Base-by-base conservation (phyloP, 345 rosid species). In the Eucalyptus tenuipes region DNA sequence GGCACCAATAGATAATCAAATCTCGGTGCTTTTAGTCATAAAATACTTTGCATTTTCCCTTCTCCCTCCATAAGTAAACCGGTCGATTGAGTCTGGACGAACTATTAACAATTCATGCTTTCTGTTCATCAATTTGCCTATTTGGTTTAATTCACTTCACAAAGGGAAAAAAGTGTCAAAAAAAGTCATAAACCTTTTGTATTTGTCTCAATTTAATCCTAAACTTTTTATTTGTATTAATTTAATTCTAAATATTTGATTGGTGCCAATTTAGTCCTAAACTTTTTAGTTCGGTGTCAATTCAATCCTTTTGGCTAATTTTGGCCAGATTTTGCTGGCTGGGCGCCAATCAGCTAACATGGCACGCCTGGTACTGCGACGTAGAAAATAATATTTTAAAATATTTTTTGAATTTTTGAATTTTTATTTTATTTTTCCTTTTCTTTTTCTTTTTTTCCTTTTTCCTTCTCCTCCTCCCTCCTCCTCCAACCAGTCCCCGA, bases 301-400 rank as follows among this genome's bases (percentile, higher is more conserved):
- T 18, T 52, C 2, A 52, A 18, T 52, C 4, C 0, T 52, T 52
- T 50, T 0, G 0, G 0, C 2, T 50, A 50, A 17, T 50, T 50
- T 50, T 50, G n/a, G n/a, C n/a, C n/a, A n/a, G n/a, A n/a, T n/a
- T n/a, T n/a, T n/a, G n/a, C n/a, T n/a, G n/a, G n/a, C n/a, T n/a
- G n/a, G n/a, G n/a, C n/a, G 0, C 3, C 4, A 0, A 50, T 17
- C 0, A 2, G 1, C n/a, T 3, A 0, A 50, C 55, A 50, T 50
- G 53, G 22, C 8, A 50, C 4, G 1, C 18, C 40, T n/a, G 40
- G 4, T 37, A n/a, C 40, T 37, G 3, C 40, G 0, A 50, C 2
- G 1, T 50, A 50, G 0, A 50, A 17, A 50, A 17, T 50, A 50
- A 50, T 50, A 17, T 7, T 7, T 17, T 50, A 50, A 17, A 7